Percentiles rank a stretch among this genome's conserved stretches.
Evolutionary conservation across 208 protist genomes (phyloP).

Genomic region (Leishmania guyanensis): DNA sequence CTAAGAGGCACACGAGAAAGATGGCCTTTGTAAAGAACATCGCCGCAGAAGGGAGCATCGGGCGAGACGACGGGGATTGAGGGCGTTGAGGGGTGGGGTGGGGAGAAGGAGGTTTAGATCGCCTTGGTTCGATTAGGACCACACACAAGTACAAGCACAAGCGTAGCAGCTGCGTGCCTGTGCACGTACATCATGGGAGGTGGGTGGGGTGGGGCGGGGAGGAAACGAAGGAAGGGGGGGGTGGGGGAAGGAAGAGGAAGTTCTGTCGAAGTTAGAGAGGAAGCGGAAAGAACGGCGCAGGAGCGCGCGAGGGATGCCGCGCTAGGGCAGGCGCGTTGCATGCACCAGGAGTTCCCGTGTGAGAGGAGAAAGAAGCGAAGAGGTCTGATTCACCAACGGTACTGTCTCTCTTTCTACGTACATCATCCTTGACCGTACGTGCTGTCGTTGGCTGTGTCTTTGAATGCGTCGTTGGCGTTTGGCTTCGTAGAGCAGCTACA

Average conservation of each 20-base stretch:
- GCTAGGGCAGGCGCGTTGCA: not conserved
- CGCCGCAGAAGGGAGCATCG: conserved; percentile 10
- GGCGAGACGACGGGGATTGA: too few species aligned
- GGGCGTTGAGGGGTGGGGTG: not conserved
- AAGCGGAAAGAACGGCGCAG: not conserved
- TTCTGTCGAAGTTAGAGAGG: not conserved
- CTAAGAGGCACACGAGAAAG: conserved; percentile 48
- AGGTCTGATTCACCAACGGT: not conserved
- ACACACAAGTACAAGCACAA: not conserved
- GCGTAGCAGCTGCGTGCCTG: not conserved
- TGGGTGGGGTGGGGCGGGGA: not conserved
- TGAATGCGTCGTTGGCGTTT: not conserved
- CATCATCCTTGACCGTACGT: not conserved
- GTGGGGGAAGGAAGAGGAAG: not conserved
- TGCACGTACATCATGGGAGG: not conserved
- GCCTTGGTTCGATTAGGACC: not conserved
- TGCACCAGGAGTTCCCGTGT: not conserved
- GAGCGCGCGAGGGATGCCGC: not conserved
- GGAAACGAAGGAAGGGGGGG: not conserved
- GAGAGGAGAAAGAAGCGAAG: conserved; percentile 5
- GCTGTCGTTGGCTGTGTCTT: not conserved
- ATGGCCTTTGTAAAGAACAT: conserved; percentile 36
- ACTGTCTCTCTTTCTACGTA: not conserved
- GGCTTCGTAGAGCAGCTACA: not conserved
- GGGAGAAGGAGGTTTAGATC: not conserved